Evolutionary conservation across 805 yeast species (phyloP), one percentile per base, ranked within the genome.

Genomic region (Wickerhamiella shivajii): DNA sequence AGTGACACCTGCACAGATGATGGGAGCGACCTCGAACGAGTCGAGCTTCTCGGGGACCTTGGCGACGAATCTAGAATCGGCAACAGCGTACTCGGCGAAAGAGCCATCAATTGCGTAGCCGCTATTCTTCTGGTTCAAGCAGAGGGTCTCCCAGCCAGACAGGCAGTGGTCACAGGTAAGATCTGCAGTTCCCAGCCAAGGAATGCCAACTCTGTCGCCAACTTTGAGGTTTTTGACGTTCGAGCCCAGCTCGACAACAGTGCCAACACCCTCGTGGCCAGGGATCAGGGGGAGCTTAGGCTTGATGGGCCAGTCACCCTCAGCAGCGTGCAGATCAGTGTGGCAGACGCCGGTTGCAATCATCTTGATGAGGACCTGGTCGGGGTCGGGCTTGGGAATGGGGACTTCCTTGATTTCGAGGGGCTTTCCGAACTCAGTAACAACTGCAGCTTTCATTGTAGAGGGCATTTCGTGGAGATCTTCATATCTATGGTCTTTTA

Each of bases 271-370:
- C 60, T 79, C 92, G 60, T 79, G 92, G 47, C 92, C 92, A 43
- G 90, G 90, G 31, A 78, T 84, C 46, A 77, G 61, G 16, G 90
- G 87, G 40, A 75, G 63, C 53, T 74, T 75, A 44, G 76, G 69
- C 43, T 61, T 69, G 56, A 77, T 63, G 33, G 92, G 90, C 92
- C 93, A 81, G 62, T 83, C 93, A 51, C 93, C 93, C 55, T 77
- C 71, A 85, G 90, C 79, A 36, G 92, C 93, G 64, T 83, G 94
- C 56, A 83, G 69, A 54, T 81, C 94, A 23, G 93, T 80, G 66
- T 84, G 94, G 61, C 94, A 81, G 37, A 81, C 93, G 60, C 94
- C 94, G 18, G 93, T 72, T 67, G 74, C 81, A 61, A 72, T 73
- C 58, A 83, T 74, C 57, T 83, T 73, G 60, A 83, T 65, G 55